These are phyloP conservation scores for Sphenostylis stenocarpa DNA, from an alignment of 306 rosid genomes.

Conservation along the genomic window DNA sequence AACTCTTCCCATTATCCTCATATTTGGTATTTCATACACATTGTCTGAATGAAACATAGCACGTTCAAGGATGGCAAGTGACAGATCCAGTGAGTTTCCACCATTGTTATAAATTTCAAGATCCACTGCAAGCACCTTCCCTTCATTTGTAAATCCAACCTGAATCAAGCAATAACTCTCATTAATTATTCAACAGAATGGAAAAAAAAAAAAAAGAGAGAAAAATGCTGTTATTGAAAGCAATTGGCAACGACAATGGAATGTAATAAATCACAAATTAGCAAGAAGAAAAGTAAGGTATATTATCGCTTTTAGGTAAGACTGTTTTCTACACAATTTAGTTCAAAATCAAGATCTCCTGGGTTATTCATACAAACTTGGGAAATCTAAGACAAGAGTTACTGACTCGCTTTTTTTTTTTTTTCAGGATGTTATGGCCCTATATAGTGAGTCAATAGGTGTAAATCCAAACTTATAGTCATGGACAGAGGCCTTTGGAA, in stretches of 20 bases:
- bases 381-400: background rate
- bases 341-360: background rate
- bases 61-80: conserved; percentile 88
- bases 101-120: conserved; percentile 86
- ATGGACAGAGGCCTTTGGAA: background rate
- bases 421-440: background rate
- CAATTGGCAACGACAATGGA: background rate
- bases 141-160: conserved; percentile 96
- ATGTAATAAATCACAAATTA: conserved; percentile 7
- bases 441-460: background rate
- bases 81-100: conserved; percentile 89
- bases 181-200: conserved; percentile 22
- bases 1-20: conserved; percentile 76
- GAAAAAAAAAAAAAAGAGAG: conserved; percentile 25
- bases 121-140: conserved; percentile 85
- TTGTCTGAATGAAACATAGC: conserved; percentile 95
- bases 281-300: conserved; percentile 17
- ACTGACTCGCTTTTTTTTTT: background rate
- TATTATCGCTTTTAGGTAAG: background rate
- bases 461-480: background rate
- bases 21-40: conserved; percentile 93
- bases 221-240: conserved; percentile 8
- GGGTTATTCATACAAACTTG: background rate
- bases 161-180: conserved; percentile 33
- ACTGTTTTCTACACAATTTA: conserved; percentile 13